Evolutionary conservation across 129 eudicot genomes (phyloP).

Genomic region (Tagetes erecta): DNA sequence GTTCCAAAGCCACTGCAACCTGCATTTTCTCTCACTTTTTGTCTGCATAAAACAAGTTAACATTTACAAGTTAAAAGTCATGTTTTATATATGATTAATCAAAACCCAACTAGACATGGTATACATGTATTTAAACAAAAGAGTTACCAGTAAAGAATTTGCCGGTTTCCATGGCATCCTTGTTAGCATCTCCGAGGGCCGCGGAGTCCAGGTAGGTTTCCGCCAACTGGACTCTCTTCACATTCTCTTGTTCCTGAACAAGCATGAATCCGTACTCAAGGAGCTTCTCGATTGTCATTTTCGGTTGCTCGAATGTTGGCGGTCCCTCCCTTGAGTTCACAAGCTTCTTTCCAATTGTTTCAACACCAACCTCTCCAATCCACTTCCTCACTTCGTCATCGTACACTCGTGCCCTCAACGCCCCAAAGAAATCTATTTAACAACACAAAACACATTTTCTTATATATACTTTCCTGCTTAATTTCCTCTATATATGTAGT

Average conservation of each 20-base stretch:
- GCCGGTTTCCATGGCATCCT: constrained; percentile 70
- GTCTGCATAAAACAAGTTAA: constrained; percentile 36
- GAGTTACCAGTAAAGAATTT: constrained; percentile 53
- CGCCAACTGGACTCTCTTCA: constrained; percentile 97
- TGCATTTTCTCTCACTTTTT: constrained; percentile 54
- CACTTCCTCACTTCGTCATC: constrained; percentile 96
- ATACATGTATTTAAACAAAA: too few relatives aligned
- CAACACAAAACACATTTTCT: not conserved
- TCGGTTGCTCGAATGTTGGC: constrained; percentile 80
- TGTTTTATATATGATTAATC: not conserved
- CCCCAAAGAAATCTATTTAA: constrained; percentile 79
- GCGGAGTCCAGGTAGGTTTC: constrained; percentile 79
- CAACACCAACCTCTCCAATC: constrained; percentile 61
- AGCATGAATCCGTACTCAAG: constrained; percentile 92
- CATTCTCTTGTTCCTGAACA: constrained; percentile 92
- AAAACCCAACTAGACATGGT: not conserved
- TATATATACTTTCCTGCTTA: not conserved
- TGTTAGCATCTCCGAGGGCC: constrained; percentile 96
- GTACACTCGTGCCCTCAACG: constrained; percentile 96
- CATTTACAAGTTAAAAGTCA: not conserved
- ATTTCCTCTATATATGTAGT: not conserved
- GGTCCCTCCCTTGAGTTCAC: constrained; percentile 97
- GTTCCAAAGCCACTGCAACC: constrained; percentile 51
- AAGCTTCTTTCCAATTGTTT: constrained; percentile 69
- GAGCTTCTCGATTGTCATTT: constrained; percentile 83